phyloP scores from a whole-genome alignment of 345 rosid species.

The Linum trigynum region DNA sequence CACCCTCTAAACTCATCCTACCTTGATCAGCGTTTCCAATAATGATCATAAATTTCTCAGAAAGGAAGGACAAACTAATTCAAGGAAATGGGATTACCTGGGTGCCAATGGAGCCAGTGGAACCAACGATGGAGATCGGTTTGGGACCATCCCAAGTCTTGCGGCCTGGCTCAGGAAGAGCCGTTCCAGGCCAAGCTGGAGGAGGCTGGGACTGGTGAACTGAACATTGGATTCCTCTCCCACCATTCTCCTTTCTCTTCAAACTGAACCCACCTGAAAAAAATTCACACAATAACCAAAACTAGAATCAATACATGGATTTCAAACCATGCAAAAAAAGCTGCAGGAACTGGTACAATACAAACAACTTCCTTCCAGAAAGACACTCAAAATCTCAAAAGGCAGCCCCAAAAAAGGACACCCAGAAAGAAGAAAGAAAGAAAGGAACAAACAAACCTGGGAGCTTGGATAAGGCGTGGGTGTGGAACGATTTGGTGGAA shows the following conservation, averaged over 20 bases:
- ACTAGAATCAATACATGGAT: not conserved
- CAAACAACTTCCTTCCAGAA: not conserved
- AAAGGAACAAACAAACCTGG: slow-evolving; percentile 33
- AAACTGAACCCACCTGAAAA: slow-evolving; percentile 42
- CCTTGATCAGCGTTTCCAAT: too few relatives aligned
- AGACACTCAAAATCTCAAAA: not conserved
- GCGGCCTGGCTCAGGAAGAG: slow-evolving; percentile 52
- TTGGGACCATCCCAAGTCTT: slow-evolving; percentile 86
- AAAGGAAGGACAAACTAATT: not conserved
- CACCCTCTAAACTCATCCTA: too few relatives aligned
- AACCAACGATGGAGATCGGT: slow-evolving; percentile 84
- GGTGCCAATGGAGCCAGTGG: slow-evolving; percentile 97
- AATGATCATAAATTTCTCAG: too few relatives aligned
- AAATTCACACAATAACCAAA: slow-evolving; percentile 11
- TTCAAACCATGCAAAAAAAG: not conserved
- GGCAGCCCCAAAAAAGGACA: not conserved
- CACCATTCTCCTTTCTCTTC: slow-evolving; percentile 46
- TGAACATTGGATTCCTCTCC: slow-evolving; percentile 57
- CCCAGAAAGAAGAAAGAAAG: slow-evolving; percentile 9
- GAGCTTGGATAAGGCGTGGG: slow-evolving; percentile 31
- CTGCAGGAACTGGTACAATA: not conserved
- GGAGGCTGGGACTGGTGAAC: slow-evolving; percentile 46
- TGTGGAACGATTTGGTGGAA: slow-evolving; percentile 39
- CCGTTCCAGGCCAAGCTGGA: slow-evolving; percentile 96
- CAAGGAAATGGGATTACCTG: slow-evolving; percentile 39